Evolutionary conservation across 495 filamentous ascomycete genomes (phyloP).

Genomic region (Parathielavia appendiculata): DNA sequence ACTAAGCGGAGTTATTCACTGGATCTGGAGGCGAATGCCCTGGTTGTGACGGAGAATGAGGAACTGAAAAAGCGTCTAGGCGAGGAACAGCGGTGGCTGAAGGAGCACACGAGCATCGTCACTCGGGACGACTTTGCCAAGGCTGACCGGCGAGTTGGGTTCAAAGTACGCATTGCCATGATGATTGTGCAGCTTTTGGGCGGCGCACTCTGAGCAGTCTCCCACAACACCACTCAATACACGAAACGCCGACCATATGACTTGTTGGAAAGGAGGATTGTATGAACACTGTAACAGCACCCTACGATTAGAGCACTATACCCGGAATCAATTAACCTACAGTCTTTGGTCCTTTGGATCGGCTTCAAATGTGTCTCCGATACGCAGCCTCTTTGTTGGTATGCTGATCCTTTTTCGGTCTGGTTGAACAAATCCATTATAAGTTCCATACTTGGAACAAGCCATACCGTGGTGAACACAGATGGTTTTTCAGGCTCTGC

Average conservation of each 20-base stretch:
- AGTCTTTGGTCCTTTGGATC: not conserved
- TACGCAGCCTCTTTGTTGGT: not conserved
- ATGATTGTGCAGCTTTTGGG: slow-evolving; percentile 76
- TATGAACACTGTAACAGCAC: slow-evolving; percentile 9
- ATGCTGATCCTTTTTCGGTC: too few species aligned
- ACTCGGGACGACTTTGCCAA: slow-evolving; percentile 70
- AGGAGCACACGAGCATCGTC: slow-evolving; percentile 61
- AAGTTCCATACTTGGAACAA: too few species aligned
- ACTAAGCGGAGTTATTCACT: slow-evolving; percentile 88
- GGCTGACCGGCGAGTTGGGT: slow-evolving; percentile 73
- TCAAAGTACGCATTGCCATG: slow-evolving; percentile 85
- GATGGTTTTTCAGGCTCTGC: too few species aligned
- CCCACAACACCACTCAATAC: not conserved
- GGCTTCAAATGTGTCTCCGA: not conserved
- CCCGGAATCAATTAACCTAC: slow-evolving; percentile 12
- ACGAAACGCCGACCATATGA: too few species aligned
- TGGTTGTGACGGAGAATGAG: slow-evolving; percentile 77
- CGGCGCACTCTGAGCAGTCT: slow-evolving; percentile 53
- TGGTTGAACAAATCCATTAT: too few species aligned
- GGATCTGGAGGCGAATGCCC: slow-evolving; percentile 79
- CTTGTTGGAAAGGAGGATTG: not conserved
- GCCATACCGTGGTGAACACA: too few species aligned
- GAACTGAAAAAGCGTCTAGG: slow-evolving; percentile 65
- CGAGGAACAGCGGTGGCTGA: slow-evolving; percentile 73
- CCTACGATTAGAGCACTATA: slow-evolving; percentile 15